Evolutionary conservation across 73 alveolate genomes (phyloP), one percentile per base, ranked within the genome.

Genomic region (Uronychia binucleata): DNA sequence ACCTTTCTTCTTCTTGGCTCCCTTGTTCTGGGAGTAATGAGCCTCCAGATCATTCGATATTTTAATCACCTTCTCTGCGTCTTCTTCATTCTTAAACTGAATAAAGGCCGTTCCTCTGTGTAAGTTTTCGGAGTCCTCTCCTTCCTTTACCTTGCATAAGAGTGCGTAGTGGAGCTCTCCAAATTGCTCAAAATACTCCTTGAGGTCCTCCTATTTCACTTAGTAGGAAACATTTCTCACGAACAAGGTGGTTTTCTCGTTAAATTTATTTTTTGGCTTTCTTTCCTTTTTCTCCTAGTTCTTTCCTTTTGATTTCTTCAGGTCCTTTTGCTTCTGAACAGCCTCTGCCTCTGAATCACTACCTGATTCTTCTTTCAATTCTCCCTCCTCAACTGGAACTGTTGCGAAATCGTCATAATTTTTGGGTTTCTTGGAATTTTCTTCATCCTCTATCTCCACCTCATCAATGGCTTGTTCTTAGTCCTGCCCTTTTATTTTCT

Each of bases 121-220:
- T 8, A 77, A 46, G 19, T 46, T 75, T 75, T 34, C 84, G 19
- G 77, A 58, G 28, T 86, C 46, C 1, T 30, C 86, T 5, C n/a
- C 85, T n/a, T n/a, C n/a, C 58, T 57, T 87, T 0, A 46, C 77
- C 58, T 87, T 87, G 58, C 84, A 82, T 27, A 88, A 76, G 5
- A 77, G 33, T 28, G 91, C 94, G 35, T 82, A 88, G 75, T 83
- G 83, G 57, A 93, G 84, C 11, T 83, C 92, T 28, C 98, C 98
- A 87, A 86, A 93, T n/a, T 85, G 79, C 8, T 88, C 86, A 86
- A 95, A 90, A 88, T 93, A 90, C 31, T 95, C 94, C 78, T 92
- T 87, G 77, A 95, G 84, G 75, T 92, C 94, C 8, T 93, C 93
- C 74, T 95, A 96, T 1, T 89, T 92, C 74, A 97, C 88, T 57